Evolutionary conservation across 805 yeast genomes (phyloP).

Genomic region (Metschnikowia vanudenii): DNA sequence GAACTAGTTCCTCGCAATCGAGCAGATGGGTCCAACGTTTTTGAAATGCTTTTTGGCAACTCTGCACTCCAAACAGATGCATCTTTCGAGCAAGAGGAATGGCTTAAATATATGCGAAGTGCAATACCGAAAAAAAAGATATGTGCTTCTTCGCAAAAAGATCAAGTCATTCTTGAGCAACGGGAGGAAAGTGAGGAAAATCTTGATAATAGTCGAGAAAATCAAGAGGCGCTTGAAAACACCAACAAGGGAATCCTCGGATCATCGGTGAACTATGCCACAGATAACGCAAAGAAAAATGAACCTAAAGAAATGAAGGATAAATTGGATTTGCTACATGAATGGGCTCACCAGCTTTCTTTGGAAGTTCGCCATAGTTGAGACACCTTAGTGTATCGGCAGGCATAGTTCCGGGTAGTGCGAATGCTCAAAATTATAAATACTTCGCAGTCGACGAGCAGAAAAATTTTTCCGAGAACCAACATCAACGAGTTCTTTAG

Average conservation of each 20-base stretch:
- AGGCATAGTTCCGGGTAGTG: not conserved
- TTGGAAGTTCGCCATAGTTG: not conserved
- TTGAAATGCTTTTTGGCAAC: constrained; percentile 13
- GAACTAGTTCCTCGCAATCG: not conserved
- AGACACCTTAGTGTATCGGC: not conserved
- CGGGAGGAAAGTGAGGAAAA: constrained; percentile 11
- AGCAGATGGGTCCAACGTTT: constrained; percentile 4
- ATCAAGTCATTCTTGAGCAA: constrained; percentile 13
- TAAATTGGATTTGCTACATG: constrained; percentile 11
- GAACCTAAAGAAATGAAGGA: not conserved
- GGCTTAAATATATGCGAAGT: constrained; percentile 23
- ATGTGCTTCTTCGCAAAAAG: constrained; percentile 25
- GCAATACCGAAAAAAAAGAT: constrained; percentile 31
- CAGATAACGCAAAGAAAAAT: not conserved
- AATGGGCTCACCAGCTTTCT: constrained; percentile 14
- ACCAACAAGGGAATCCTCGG: constrained; percentile 14
- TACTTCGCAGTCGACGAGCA: not conserved
- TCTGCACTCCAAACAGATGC: constrained; percentile 3
- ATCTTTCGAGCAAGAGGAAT: constrained; percentile 16
- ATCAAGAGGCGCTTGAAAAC: constrained; percentile 17
- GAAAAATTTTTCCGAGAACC: not conserved
- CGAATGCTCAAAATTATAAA: constrained; percentile 1
- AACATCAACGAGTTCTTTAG: not conserved
- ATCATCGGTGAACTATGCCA: constrained; percentile 5
- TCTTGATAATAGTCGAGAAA: constrained; percentile 12